Evolutionary conservation across 768 basidiomycete genomes (phyloP).

Genomic region (Kwoniella shandongensis): DNA sequence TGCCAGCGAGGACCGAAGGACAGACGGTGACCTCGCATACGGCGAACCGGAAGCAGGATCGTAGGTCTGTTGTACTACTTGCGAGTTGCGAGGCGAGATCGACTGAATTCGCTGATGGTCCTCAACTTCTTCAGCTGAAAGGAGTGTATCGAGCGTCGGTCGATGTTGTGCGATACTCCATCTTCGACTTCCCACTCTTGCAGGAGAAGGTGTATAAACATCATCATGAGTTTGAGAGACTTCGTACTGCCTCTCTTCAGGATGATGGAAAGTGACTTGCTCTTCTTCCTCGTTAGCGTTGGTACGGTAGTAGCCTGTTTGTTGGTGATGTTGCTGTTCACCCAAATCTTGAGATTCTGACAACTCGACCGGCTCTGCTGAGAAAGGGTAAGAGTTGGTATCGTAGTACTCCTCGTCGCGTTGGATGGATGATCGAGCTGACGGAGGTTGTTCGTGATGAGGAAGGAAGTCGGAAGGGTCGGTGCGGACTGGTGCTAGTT

Average conservation of each 20-base stretch:
- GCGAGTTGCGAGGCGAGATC: conserved; percentile 13
- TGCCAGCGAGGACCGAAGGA: conserved; percentile 21
- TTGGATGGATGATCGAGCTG: conserved; percentile 9
- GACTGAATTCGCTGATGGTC: conserved; percentile 5
- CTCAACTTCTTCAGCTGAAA: conserved; percentile 17
- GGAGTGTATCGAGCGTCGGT: conserved; percentile 23
- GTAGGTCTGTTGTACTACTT: background rate
- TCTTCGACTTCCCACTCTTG: conserved; percentile 15
- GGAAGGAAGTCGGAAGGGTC: conserved; percentile 30
- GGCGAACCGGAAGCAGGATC: conserved; percentile 7
- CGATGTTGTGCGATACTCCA: conserved; percentile 25
- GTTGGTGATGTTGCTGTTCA: background rate
- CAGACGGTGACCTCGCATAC: conserved; percentile 18
- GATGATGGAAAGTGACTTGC: background rate
- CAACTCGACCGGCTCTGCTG: conserved; percentile 18
- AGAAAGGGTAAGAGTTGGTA: conserved; percentile 9
- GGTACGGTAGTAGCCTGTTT: conserved; percentile 8
- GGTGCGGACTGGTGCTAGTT: conserved; percentile 30
- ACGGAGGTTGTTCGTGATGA: conserved; percentile 16
- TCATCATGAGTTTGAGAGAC: conserved; percentile 1
- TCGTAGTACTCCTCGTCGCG: conserved; percentile 4
- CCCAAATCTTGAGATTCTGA: conserved; percentile 10
- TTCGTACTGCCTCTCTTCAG: background rate
- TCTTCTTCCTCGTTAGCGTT: conserved; percentile 1
- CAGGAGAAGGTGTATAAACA: conserved; percentile 22